phyloP scores from a whole-genome alignment of 2,329 filamentous ascomycete species.

The Cryphonectria carpinicola region DNA sequence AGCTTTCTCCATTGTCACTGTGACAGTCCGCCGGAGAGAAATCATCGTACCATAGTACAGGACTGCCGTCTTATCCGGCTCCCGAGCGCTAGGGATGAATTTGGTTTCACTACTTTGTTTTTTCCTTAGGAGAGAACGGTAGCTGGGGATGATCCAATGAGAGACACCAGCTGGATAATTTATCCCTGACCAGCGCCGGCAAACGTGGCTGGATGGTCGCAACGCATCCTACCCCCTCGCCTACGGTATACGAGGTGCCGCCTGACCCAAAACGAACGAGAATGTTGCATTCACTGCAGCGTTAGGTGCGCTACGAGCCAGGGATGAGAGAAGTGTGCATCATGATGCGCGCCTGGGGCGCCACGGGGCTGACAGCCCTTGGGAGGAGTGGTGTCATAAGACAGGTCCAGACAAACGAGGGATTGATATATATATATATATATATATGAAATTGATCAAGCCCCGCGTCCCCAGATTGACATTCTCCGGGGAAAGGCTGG shows the following conservation, averaged over 20 bases:
- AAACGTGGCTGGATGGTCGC: background rate
- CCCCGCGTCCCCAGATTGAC: background rate
- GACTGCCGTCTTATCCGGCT: background rate
- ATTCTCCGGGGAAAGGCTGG: background rate
- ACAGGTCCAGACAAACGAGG: background rate
- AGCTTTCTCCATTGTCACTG: background rate
- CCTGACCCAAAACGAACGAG: slow-evolving; percentile 5
- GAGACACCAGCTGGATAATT: background rate
- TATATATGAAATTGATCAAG: background rate
- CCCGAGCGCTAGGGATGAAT: background rate
- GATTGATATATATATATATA: background rate
- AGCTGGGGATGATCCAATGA: background rate
- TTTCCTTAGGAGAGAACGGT: background rate
- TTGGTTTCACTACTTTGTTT: background rate
- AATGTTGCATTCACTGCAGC: slow-evolving; percentile 6
- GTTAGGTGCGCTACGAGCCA: slow-evolving; percentile 2
- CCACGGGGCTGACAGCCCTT: slow-evolving; percentile 5
- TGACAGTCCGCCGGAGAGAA: background rate
- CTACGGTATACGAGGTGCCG: slow-evolving; percentile 13
- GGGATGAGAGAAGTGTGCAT: background rate
- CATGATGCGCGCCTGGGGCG: too few relatives aligned
- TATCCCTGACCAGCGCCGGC: background rate
- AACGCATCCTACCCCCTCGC: background rate
- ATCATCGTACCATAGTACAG: background rate
- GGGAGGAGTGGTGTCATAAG: background rate